These are phyloP conservation scores for Neoscytalidium dimidiatum DNA, from an alignment of 2,329 filamentous ascomycete species.

Conservation along the genomic window DNA sequence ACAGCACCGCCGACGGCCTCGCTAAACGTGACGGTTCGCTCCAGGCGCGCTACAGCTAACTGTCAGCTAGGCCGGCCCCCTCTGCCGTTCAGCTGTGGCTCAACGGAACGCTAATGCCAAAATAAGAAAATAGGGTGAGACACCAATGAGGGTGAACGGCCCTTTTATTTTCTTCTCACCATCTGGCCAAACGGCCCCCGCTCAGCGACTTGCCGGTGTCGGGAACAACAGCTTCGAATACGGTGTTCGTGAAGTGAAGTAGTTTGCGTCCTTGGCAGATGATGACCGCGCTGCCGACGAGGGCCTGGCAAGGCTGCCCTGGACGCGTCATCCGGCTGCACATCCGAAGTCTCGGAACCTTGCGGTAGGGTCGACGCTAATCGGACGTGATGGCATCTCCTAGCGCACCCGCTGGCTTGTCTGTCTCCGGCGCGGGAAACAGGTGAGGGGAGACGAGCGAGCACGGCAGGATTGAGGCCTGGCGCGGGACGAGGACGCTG, in stretches of 20 bases:
- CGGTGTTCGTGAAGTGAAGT: no score
- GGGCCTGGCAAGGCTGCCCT: no score
- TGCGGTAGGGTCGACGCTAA: not conserved
- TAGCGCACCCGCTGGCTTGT: not conserved
- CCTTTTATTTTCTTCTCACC: not conserved
- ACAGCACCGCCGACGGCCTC: no score
- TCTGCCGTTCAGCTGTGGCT: not conserved
- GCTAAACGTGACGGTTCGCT: not conserved
- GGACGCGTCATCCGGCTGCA: constrained; percentile 1
- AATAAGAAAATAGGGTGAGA: not conserved
- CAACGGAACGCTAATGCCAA: not conserved
- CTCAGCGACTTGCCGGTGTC: no score
- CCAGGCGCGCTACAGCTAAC: not conserved
- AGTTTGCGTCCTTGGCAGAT: no score
- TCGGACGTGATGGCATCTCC: not conserved
- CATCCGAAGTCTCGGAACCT: not conserved
- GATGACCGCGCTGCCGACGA: no score
- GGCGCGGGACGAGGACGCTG: not conserved
- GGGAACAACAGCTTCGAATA: no score
- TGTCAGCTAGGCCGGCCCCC: not conserved
- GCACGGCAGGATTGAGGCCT: not conserved
- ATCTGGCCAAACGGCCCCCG: not conserved
- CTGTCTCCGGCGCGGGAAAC: not conserved
- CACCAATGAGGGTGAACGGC: not conserved
- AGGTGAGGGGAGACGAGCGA: not conserved